Base-by-base conservation (phyloP, 176 grass and related monocot species). In the Dactylis glomerata region DNA sequence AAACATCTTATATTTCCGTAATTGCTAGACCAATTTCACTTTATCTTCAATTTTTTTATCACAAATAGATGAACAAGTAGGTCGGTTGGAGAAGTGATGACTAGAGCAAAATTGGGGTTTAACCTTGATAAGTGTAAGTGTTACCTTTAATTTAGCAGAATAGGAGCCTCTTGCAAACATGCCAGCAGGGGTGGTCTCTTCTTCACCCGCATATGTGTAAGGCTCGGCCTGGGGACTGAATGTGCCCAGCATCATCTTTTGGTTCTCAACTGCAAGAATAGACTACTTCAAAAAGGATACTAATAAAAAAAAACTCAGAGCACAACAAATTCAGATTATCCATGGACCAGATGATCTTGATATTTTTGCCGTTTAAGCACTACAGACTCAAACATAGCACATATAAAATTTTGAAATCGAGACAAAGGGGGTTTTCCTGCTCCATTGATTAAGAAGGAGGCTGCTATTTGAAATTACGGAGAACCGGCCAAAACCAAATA, bases 161-260 rank as follows among this genome's bases (percentile, higher is more conserved):
- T 97, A 97, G 36, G 87, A 91, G 54, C 94, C 94, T 63, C 94
- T 92, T 75, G 91, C 94, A 68, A 97, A 91, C 16, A 97, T 87
- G 45, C 94, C 91, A 81, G 91, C 84, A 33, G 94, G 94, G 13
- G 94, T 97, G 27, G 91, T 92, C 71, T 97, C 94, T 87, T 97
- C 91, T 91, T 97, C 86, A 56, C 90, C 81, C 86, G 88, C 94
- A 11, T 93, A 91, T 13, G 83, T 52, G 40, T 97, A 97, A 68
- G 92, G 87, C 57, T 97, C 94, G 59, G 68, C 78, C 86, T 97
- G 94, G 68, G 94, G 94, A 91, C 94, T 97, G 81, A 97, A 97
- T 51, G 94, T 97, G 40, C 94, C 94, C 76, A 97, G 78, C 94
- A 97, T 97, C 67, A 94, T 86, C 78, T 97, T 97, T 65, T 88